A percentile compares a stretch with the other conserved stretches of the same genome.
These are phyloP conservation scores for Lindgomyces ingoldianus DNA, from an alignment of 495 filamentous ascomycete genomes.

Conservation along the genomic window DNA sequence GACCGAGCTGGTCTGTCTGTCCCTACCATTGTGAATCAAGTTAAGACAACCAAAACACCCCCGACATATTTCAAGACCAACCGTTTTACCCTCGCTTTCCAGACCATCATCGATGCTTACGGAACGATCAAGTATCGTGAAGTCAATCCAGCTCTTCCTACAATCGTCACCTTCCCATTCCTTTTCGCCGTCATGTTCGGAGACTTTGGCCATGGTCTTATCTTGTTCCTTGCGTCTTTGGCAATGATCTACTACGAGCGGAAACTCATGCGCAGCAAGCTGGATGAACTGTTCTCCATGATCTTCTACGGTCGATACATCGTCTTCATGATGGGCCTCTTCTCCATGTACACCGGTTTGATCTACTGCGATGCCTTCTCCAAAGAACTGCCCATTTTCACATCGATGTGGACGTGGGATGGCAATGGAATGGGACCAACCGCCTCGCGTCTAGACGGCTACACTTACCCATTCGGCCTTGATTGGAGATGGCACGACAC, in stretches of 20 bases:
- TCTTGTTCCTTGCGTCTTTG: conserved; percentile 76
- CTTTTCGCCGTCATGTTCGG: conserved; percentile 99
- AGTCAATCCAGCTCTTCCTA: conserved; percentile 92
- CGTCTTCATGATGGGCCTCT: conserved; percentile 95
- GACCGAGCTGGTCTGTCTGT: conserved; percentile 91
- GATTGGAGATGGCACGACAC: conserved; percentile 97
- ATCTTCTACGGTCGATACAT: conserved; percentile 98
- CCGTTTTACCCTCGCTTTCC: conserved; percentile 96
- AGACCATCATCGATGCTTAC: conserved; percentile 98
- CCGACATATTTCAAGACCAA: conserved; percentile 96
- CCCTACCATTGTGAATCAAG: conserved; percentile 96
- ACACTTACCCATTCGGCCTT: conserved; percentile 91
- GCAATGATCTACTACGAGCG: conserved; percentile 97
- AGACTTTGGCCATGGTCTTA: conserved; percentile 86
- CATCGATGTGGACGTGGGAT: conserved; percentile 87
- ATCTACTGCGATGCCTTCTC: conserved; percentile 99
- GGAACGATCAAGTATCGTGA: conserved; percentile 95
- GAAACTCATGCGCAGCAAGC: conserved; percentile 76
- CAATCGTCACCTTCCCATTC: conserved; percentile 96
- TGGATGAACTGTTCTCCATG: conserved; percentile 95
- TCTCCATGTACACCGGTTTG: conserved; percentile 94
- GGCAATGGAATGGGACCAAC: conserved; percentile 63
- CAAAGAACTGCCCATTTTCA: conserved; percentile 81
- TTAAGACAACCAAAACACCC: conserved; percentile 92
- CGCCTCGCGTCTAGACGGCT: conserved; percentile 64